These are phyloP conservation scores for Trichosanthes truncata DNA, from an alignment of 306 rosid species.

Conservation along the genomic window DNA sequence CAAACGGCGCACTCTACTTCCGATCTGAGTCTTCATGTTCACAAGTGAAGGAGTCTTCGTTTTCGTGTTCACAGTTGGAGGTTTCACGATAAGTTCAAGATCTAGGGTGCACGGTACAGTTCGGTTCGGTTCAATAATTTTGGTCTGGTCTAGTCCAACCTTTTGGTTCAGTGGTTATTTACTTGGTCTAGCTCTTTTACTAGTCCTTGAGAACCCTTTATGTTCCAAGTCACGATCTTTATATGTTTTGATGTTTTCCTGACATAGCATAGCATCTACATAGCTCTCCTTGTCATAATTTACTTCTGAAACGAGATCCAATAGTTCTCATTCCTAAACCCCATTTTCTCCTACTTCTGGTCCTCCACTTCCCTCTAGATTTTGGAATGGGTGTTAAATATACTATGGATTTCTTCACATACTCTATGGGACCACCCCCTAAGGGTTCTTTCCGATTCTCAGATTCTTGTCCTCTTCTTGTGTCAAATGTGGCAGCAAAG, in stretches of 20 bases:
- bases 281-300: neutral
- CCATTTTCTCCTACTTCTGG: neutral
- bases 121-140: too few relatives aligned
- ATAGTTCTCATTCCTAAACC: neutral
- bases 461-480: neutral
- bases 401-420: neutral
- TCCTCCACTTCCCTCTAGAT: neutral
- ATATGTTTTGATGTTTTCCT: neutral
- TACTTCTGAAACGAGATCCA: neutral
- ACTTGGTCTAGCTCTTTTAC: neutral
- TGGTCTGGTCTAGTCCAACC: too few relatives aligned
- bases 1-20: too few relatives aligned
- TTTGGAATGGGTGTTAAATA: neutral
- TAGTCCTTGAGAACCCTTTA: neutral
- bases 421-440: neutral
- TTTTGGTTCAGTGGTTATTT: too few relatives aligned
- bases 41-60: too few relatives aligned
- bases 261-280: neutral
- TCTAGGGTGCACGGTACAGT: too few relatives aligned
- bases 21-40: too few relatives aligned
- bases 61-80: too few relatives aligned
- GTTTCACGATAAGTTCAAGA: too few relatives aligned
- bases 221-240: neutral
- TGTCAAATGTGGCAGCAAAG: neutral
- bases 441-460: neutral